Evolutionary conservation across 306 rosid genomes (phyloP).

Genomic region (Betula pendula): DNA sequence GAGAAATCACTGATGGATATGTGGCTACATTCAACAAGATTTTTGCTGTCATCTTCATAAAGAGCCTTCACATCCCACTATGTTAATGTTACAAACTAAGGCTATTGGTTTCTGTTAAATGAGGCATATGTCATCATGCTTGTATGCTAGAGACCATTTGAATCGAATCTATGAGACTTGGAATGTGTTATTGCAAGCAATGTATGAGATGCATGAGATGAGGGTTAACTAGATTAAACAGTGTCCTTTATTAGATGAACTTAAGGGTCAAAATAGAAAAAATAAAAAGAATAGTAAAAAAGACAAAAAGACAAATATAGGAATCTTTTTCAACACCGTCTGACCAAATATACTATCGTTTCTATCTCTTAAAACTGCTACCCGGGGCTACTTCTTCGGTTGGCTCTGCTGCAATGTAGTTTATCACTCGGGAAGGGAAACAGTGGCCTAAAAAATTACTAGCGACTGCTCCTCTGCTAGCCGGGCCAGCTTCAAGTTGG

Average conservation of each 20-base stretch:
- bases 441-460: no score
- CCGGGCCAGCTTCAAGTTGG: neutral
- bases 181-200: neutral
- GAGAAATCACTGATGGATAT: neutral
- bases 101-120: neutral
- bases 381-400: neutral
- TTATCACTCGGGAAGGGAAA: neutral
- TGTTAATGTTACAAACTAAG: neutral
- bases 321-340: neutral
- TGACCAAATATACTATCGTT: neutral
- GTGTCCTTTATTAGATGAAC: neutral
- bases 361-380: neutral
- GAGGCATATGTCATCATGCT: neutral
- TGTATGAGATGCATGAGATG: neutral
- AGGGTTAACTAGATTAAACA: neutral
- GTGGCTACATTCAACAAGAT: no score
- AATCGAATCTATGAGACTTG: neutral
- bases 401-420: neutral
- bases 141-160: neutral
- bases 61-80: neutral
- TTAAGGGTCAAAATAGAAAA: neutral
- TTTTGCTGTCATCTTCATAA: no score
- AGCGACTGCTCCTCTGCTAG: neutral
- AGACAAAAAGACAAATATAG: neutral
- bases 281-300: neutral